phyloP scores from a whole-genome alignment of 1,284 basidiomycete species.

The Moniliophthora roreri region DNA sequence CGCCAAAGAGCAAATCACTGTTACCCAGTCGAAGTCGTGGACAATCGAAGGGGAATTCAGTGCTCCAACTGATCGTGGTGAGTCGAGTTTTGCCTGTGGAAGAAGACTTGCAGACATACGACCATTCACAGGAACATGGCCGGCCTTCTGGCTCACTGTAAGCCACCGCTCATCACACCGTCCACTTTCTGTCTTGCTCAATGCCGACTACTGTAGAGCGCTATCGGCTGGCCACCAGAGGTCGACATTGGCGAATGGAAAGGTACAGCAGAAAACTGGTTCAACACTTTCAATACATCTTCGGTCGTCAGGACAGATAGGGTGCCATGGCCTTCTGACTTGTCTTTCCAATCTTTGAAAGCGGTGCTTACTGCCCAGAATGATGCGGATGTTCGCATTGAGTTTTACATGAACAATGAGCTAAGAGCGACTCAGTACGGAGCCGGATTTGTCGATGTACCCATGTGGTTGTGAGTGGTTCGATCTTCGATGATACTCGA shows the following conservation, averaged over 20 bases:
- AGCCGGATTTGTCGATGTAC: constrained; percentile 35
- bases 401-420: constrained; percentile 40
- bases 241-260: constrained; percentile 46
- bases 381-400: constrained; percentile 34
- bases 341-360: constrained; percentile 42
- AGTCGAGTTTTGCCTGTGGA: too few relatives aligned
- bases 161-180: not conserved
- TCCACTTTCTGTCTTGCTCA: not conserved
- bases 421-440: constrained; percentile 37
- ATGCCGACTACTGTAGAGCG: constrained; percentile 25
- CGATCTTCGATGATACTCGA: not conserved
- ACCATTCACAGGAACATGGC: constrained; percentile 36
- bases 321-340: constrained; percentile 39
- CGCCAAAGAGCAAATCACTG: constrained; percentile 41
- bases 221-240: constrained; percentile 44
- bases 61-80: constrained; percentile 30
- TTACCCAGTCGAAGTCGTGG: constrained; percentile 33
- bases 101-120: too few relatives aligned
- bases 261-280: constrained; percentile 43
- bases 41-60: constrained; percentile 43
- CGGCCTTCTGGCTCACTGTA: constrained; percentile 37
- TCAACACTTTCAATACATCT: constrained; percentile 34
- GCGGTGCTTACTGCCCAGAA: constrained; percentile 40
- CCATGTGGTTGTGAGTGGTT: constrained; percentile 39
- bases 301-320: constrained; percentile 37